These are phyloP conservation scores for Penicillium polonicum DNA, from an alignment of 2,329 filamentous ascomycete species.

Conservation along the genomic window DNA sequence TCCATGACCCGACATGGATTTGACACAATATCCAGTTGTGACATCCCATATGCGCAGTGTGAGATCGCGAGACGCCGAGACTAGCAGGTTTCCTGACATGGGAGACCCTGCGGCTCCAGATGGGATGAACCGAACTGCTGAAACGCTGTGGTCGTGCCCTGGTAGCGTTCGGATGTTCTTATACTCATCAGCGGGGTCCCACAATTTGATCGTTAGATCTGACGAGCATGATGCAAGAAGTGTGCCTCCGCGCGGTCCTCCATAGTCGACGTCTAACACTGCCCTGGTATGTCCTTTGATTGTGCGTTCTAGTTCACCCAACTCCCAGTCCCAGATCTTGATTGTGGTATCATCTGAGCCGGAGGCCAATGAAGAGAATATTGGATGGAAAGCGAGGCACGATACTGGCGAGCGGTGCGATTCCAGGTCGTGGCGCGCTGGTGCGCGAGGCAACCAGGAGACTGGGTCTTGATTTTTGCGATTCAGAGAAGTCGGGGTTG, in stretches of 20 bases:
- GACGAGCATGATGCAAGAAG: constrained; percentile 81
- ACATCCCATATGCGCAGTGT: constrained; percentile 89
- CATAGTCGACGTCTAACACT: constrained; percentile 85
- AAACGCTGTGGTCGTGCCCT: constrained; percentile 90
- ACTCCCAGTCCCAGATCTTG: constrained; percentile 96
- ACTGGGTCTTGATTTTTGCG: constrained; percentile 79
- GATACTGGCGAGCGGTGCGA: constrained; percentile 80
- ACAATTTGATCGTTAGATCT: constrained; percentile 90
- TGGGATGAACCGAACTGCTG: constrained; percentile 82
- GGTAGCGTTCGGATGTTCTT: constrained; percentile 91
- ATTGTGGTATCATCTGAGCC: constrained; percentile 91
- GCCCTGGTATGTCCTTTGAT: constrained; percentile 90
- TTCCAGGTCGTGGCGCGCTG: constrained; percentile 77
- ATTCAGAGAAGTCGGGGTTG: constrained; percentile 75
- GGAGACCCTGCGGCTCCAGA: constrained; percentile 75
- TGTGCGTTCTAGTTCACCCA: constrained; percentile 85
- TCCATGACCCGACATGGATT: constrained; percentile 79
- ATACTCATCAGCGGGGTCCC: constrained; percentile 89
- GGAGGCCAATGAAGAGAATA: constrained; percentile 86
- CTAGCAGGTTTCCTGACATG: constrained; percentile 78
- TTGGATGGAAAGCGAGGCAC: constrained; percentile 86
- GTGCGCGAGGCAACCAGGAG: constrained; percentile 81
- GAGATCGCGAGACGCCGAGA: constrained; percentile 81
- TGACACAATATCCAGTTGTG: constrained; percentile 86
- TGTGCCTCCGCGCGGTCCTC: constrained; percentile 75